These are phyloP conservation scores for Aurinia saxatilis DNA, from an alignment of 345 rosid species.

Conservation along the genomic window DNA sequence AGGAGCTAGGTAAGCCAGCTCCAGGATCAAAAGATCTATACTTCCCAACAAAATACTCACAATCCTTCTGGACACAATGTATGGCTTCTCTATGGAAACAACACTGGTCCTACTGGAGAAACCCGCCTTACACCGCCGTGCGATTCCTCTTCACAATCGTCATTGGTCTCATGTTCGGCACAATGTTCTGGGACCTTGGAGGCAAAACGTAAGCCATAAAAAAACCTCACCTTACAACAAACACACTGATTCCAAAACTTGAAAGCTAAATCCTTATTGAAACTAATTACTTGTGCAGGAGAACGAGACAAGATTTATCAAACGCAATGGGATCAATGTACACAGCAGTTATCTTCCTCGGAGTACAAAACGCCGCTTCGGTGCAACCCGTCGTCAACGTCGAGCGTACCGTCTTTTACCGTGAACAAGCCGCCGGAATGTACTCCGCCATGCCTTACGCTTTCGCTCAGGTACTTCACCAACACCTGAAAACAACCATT, in stretches of 20 bases:
- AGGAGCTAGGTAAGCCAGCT: constrained; percentile 46
- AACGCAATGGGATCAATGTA: constrained; percentile 82
- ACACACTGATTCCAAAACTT: background rate
- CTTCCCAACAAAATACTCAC: constrained; percentile 46
- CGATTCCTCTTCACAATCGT: constrained; percentile 53
- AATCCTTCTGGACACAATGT: constrained; percentile 46
- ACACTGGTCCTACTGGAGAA: constrained; percentile 73
- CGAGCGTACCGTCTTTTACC: constrained; percentile 67
- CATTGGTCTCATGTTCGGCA: constrained; percentile 54
- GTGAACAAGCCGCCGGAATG: constrained; percentile 85
- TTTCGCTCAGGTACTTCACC: constrained; percentile 35
- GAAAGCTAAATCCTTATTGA: background rate
- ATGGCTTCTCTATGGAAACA: constrained; percentile 76
- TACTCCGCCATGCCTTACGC: constrained; percentile 76
- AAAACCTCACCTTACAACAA: background rate
- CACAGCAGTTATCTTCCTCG: constrained; percentile 62
- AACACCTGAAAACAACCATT: background rate
- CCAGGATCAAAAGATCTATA: constrained; percentile 53
- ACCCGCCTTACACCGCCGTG: constrained; percentile 60
- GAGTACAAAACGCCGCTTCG: constrained; percentile 43
- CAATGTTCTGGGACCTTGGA: constrained; percentile 72
- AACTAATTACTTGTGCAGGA: constrained; percentile 1
- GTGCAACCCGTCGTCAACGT: constrained; percentile 71
- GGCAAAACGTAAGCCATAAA: constrained; percentile 47
- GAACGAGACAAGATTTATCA: constrained; percentile 37